Base-by-base conservation (phyloP, 805 yeast species). In the Cyberlindnera japonica region DNA sequence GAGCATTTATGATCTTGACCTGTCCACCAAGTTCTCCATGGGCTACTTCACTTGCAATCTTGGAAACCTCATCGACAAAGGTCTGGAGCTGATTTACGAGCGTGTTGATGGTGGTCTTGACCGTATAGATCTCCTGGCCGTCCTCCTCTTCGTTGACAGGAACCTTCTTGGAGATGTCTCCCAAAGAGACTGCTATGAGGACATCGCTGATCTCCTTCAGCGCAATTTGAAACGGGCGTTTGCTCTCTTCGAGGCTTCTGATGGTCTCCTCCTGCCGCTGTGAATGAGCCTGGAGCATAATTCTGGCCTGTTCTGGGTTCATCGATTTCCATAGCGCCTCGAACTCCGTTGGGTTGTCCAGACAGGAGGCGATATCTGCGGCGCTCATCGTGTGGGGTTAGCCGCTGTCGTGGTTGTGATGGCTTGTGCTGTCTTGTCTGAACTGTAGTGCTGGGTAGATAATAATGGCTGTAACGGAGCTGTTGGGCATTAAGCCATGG, bases 11-110 rank as follows among this genome's bases (percentile, higher is more conserved):
- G 41, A 83, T 81, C 45, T 79, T 74, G 2, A 95, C 95, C 60
- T 86, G 95, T 8, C 95, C 95, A 38, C 95, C 95, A 38, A 86
- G 69, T 36, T 87, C 74, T 47, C 95, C 95, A 51, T 85, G 85
- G 14, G 95, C 95, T 17, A 89, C 89, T 61, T 87, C 95, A 44
- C 93, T 71, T 3, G 95, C 91, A 11, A 86, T 95, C 45, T 89
- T 77, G 2, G 91, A 80, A 26, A 86, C 95, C 61, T 48, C 49
- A 18, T 87, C 95, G 51, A 83, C 82, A 2, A 44, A 38, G 26
- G 41, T 7, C 82, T 81, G 55, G 85, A 85, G 74, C 59, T 84
- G 95, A 55, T 82, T 88, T 82, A 86, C 83, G 91, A 87, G 83
- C 13, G 85, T 76, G 60, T 87, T 87, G 54, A 87, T 84, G 11